A percentile compares a stretch with the other conserved stretches of the same genome.
These are phyloP conservation scores for Persicaria maculosa DNA, from an alignment of 148 eudicot genomes.

Conservation along the genomic window DNA sequence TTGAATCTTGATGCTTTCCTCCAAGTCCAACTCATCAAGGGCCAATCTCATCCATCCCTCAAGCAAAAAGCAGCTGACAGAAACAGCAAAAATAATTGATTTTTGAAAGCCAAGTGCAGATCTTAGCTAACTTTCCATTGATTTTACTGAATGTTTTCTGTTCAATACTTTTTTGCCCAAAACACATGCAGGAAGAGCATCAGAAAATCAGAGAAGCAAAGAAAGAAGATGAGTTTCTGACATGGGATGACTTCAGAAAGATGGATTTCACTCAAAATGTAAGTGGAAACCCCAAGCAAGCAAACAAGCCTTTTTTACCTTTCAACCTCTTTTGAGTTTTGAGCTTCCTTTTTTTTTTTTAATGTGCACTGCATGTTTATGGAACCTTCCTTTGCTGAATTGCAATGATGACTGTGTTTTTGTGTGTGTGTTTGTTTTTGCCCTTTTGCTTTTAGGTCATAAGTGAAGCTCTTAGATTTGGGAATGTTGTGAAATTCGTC, in stretches of 20 bases:
- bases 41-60: too few species aligned
- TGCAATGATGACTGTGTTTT: background rate
- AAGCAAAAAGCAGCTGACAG: too few species aligned
- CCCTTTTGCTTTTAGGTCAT: conserved; percentile 30
- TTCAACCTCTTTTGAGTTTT: background rate
- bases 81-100: too few species aligned
- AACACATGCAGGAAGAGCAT: conserved; percentile 36
- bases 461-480: conserved; percentile 53
- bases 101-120: too few species aligned
- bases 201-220: conserved; percentile 34
- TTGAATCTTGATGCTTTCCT: too few species aligned
- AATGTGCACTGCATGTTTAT: background rate
- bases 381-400: conserved; percentile 7
- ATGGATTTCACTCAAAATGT: conserved; percentile 55
- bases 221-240: conserved; percentile 31
- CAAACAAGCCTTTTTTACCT: background rate
- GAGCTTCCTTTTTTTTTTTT: conserved; percentile 1
- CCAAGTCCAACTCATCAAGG: too few species aligned
- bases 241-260: conserved; percentile 50
- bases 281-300: conserved; percentile 8
- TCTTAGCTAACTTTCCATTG: too few species aligned
- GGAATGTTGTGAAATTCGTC: conserved; percentile 57
- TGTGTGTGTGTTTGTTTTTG: background rate
- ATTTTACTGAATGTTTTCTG: too few species aligned
- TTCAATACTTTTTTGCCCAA: background rate